These are phyloP conservation scores for Mycena sanguinolenta DNA, from an alignment of 768 basidiomycete genomes.

Conservation along the genomic window DNA sequence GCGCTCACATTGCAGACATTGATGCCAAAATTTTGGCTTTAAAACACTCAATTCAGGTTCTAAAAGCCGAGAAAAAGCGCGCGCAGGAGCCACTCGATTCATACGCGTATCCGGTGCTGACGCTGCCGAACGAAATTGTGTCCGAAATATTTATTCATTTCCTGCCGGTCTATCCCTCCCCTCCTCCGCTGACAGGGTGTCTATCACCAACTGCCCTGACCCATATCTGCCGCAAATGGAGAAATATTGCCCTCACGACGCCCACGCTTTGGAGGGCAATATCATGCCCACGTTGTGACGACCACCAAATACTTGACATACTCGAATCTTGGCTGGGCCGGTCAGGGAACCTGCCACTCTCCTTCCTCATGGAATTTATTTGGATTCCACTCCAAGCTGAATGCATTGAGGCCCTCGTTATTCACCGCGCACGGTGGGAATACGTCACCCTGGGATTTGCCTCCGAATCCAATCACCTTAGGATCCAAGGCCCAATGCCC, in stretches of 20 bases:
- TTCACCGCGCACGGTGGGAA: constrained; percentile 15
- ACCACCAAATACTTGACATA: not conserved
- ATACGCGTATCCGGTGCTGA: constrained; percentile 13
- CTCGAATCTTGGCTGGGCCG: constrained; percentile 4
- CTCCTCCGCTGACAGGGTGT: not conserved
- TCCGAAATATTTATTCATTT: constrained; percentile 13
- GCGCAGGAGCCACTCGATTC: not conserved
- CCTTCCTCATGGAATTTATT: not conserved
- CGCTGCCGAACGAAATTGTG: constrained; percentile 19
- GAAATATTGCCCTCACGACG: not conserved
- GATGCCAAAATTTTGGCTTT: not conserved
- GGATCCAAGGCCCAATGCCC: not conserved
- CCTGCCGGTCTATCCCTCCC: constrained; percentile 5
- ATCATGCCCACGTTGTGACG: not conserved
- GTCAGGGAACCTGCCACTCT: not conserved
- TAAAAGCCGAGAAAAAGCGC: not conserved
- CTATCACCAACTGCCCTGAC: not conserved
- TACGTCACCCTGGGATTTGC: not conserved
- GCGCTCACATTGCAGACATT: not conserved
- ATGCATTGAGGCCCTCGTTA: not conserved
- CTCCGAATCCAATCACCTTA: not conserved
- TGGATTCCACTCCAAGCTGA: not conserved
- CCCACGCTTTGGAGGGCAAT: constrained; percentile 18
- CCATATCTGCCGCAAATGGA: constrained; percentile 11
- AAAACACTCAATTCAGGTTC: not conserved